Evolutionary conservation across 2,329 filamentous ascomycete species (phyloP).

Genomic region (Didymella lethalis): DNA sequence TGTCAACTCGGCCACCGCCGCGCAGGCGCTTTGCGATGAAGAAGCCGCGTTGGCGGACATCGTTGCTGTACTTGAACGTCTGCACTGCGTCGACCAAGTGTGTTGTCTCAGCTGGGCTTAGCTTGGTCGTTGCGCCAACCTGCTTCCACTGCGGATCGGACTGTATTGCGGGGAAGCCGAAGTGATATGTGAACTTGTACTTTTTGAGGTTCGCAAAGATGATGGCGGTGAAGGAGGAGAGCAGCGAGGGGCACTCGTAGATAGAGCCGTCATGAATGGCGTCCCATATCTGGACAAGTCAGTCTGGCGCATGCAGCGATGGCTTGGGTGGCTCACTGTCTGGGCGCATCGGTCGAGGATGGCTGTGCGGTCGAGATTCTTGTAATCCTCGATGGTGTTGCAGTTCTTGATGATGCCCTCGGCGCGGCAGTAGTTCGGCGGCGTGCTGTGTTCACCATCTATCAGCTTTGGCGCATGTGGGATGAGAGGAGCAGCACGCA

Average conservation of each 20-base stretch:
- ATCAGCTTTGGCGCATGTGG: conserved; percentile 23
- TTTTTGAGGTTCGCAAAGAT: conserved; percentile 97
- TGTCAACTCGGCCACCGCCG: conserved; percentile 35
- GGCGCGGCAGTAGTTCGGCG: conserved; percentile 70
- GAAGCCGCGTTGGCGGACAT: conserved; percentile 88
- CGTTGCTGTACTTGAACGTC: conserved; percentile 84
- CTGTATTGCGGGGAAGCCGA: conserved; percentile 92
- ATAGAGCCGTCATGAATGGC: conserved; percentile 96
- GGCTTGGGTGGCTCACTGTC: conserved; percentile 64
- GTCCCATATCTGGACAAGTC: conserved; percentile 80
- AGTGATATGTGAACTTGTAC: conserved; percentile 98
- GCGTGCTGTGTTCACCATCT: conserved; percentile 30
- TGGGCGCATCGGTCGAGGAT: conserved; percentile 80
- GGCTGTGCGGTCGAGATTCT: conserved; percentile 77
- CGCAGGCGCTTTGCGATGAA: conserved; percentile 86
- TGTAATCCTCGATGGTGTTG: conserved; percentile 95
- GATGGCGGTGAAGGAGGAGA: conserved; percentile 86
- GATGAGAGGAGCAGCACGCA: conserved; percentile 58
- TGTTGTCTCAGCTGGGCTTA: conserved; percentile 75
- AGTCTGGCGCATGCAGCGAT: conserved; percentile 22
- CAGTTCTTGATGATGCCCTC: conserved; percentile 96
- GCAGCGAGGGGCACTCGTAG: conserved; percentile 89
- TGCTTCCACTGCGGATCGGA: conserved; percentile 83
- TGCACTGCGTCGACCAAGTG: conserved; percentile 82
- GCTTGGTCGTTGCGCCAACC: conserved; percentile 47